Percentiles rank a stretch among this genome's conserved stretches.
Conservation (phyloP, 2,329 filamentous ascomycete species). For the Chalaropsis thielavioides region DNA sequence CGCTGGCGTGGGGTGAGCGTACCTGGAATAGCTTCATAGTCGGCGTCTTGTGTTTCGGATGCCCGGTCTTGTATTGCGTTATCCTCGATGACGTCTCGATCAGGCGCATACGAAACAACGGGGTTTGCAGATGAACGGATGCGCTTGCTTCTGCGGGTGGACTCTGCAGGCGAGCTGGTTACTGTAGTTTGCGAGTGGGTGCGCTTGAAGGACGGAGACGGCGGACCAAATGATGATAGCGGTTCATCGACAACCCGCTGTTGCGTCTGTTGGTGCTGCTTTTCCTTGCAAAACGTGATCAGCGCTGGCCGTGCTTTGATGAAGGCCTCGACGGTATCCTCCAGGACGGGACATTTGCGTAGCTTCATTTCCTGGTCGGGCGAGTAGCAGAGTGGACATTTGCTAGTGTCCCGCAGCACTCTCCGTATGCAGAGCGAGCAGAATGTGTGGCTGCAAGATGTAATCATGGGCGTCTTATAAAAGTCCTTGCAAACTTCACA, state of each 20-base stretch:
- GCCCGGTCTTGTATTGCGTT: not conserved
- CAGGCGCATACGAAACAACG: not conserved
- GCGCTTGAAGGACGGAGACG: conserved; percentile 49
- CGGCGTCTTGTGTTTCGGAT: conserved; percentile 18
- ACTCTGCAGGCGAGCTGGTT: conserved; percentile 22
- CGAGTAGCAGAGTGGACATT: conserved; percentile 71
- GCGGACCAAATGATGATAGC: conserved; percentile 48
- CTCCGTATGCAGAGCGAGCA: conserved; percentile 91
- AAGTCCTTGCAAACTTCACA: conserved; percentile 99
- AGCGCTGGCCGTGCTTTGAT: conserved; percentile 46
- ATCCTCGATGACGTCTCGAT: not conserved
- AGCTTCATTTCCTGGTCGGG: conserved; percentile 72
- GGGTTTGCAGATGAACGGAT: conserved; percentile 33
- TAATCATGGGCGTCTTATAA: conserved; percentile 87
- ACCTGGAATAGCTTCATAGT: conserved; percentile 24
- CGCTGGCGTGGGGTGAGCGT: conserved; percentile 18
- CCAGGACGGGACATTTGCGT: conserved; percentile 68
- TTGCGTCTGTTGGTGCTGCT: conserved; percentile 33
- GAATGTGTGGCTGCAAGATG: conserved; percentile 88
- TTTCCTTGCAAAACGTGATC: conserved; percentile 44
- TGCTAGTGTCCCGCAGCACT: conserved; percentile 66
- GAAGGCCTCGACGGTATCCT: conserved; percentile 75
- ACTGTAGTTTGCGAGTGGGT: conserved; percentile 28
- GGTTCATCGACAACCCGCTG: conserved; percentile 23
- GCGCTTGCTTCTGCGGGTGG: conserved; percentile 31